These are phyloP conservation scores for Epichloe uncinata DNA, from an alignment of 2,329 filamentous ascomycete genomes.

Conservation along the genomic window DNA sequence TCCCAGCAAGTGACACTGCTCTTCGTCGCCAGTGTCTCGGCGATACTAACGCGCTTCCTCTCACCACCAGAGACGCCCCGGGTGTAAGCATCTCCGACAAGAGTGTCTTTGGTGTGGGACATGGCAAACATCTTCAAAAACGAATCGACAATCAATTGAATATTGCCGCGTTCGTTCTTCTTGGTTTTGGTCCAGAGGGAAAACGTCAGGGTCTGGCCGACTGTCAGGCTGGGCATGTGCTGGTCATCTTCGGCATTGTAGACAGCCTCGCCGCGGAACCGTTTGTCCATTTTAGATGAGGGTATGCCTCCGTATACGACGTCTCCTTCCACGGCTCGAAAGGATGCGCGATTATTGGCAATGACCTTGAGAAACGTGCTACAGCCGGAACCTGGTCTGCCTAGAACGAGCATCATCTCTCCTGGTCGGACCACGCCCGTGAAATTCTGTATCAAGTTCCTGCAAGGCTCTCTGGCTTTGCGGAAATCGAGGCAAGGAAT, in stretches of 20 bases:
- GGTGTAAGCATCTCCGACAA: conserved; percentile 59
- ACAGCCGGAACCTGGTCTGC: conserved; percentile 61
- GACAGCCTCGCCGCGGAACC: conserved; percentile 62
- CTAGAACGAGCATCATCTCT: conserved; percentile 36
- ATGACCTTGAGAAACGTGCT: conserved; percentile 66
- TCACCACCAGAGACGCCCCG: conserved; percentile 71
- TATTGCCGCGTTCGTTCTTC: conserved; percentile 48
- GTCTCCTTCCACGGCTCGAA: conserved; percentile 48
- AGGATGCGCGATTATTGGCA: conserved; percentile 47
- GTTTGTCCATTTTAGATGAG: conserved; percentile 51
- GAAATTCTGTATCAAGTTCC: conserved; percentile 13
- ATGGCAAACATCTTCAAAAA: conserved; percentile 71
- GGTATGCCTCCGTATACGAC: conserved; percentile 52
- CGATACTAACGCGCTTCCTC: conserved; percentile 66
- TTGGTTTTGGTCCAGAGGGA: conserved; percentile 63
- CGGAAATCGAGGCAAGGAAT: conserved; percentile 16
- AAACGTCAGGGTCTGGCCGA: conserved; percentile 67
- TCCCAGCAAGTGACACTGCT: conserved; percentile 67
- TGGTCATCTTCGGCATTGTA: conserved; percentile 69
- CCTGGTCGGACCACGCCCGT: conserved; percentile 22
- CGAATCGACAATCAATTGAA: conserved; percentile 50
- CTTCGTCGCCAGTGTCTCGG: conserved; percentile 62
- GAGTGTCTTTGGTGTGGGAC: conserved; percentile 58
- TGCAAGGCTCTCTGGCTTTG: neutral
- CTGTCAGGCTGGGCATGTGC: conserved; percentile 61